Evolutionary conservation across 2,329 filamentous ascomycete species (phyloP), one percentile per base, ranked within the genome.

Genomic region (Diplodia mutila): DNA sequence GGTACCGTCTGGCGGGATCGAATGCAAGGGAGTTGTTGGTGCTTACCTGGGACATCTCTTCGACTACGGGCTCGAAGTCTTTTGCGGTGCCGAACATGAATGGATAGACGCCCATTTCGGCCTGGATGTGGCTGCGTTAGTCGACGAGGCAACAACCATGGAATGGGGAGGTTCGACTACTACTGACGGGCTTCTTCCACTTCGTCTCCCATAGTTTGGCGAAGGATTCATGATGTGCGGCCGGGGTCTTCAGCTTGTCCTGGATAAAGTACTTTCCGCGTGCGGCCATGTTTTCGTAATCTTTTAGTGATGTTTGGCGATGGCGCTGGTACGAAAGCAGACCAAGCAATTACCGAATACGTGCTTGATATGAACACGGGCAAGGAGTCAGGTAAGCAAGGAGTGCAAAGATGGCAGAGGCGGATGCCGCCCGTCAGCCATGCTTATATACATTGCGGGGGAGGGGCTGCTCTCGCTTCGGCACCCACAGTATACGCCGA

Each of bases 1-100:
- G 42, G 27, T 77, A 75, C 29, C 75, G 69, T 72, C 67, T 1
- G 69, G 21, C 55, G 27, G 32, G 34, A 46, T 42, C 27, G 27
- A 46, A 46, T 21, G 37, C 57, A 70, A 69, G 27, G 42, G 18
- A 4, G 4, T 37, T 37, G 34, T 46, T 46, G 42, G 8, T 11
- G 49, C 74, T 61, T 76, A 86, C 85, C 69, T 84, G 78, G 57
- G 90, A 86, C 53, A 93, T 80, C 66, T 86, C 80, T n/a, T 85
- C 76, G 61, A 91, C 91, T 37, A 93, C 84, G 21, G 89, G 89
- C 71, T 86, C 84, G 74, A 93, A 92, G 77, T 93, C 91, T 67
- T 87, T 83, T 68, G 85, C 85, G 4, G 83, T 80, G 59, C 88
- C 87, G 77, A 93, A 91, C 81, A 93, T 91, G 82, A 93, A 93